Percentiles rank a stretch among this genome's conserved stretches.
phyloP scores from a whole-genome alignment of 768 basidiomycete species.

The Boletus pseudopeckii region DNA sequence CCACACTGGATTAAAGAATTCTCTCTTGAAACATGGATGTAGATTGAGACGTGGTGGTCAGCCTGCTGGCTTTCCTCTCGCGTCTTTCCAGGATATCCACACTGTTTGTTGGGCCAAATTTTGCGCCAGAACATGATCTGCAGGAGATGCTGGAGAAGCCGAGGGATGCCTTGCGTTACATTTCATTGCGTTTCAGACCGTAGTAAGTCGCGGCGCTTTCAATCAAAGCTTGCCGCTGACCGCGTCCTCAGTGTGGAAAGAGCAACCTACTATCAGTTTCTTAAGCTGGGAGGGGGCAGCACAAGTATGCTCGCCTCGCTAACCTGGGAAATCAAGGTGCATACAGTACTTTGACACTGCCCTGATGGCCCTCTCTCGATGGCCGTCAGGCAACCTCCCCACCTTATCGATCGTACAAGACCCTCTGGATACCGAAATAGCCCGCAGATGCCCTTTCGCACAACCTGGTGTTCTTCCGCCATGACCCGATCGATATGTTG shows the following conservation, averaged over 20 bases:
- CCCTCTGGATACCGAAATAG: constrained; percentile 43
- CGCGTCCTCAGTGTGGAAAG: constrained; percentile 50
- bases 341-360: constrained; percentile 83
- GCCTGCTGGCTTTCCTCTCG: too few relatives aligned
- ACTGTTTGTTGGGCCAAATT: too few relatives aligned
- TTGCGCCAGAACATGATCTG: too few relatives aligned
- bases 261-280: constrained; percentile 80
- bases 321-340: constrained; percentile 48
- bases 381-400: constrained; percentile 47
- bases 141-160: too few relatives aligned
- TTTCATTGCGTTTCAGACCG: constrained; percentile 76
- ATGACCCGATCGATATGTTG: constrained; percentile 54
- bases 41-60: too few relatives aligned
- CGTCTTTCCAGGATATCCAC: too few relatives aligned
- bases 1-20: too few relatives aligned
- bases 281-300: constrained; percentile 45
- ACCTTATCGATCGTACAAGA: constrained; percentile 67
- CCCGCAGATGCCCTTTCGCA: constrained; percentile 49
- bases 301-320: background rate
- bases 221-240: background rate
- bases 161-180: constrained; percentile 26
- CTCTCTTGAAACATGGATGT: too few relatives aligned
- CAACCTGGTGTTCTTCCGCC: constrained; percentile 88
- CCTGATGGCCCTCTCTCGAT: constrained; percentile 56
- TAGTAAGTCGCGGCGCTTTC: constrained; percentile 51